Base-by-base conservation (phyloP, 495 filamentous ascomycete genomes). In the Hypoxylon intermedium region DNA sequence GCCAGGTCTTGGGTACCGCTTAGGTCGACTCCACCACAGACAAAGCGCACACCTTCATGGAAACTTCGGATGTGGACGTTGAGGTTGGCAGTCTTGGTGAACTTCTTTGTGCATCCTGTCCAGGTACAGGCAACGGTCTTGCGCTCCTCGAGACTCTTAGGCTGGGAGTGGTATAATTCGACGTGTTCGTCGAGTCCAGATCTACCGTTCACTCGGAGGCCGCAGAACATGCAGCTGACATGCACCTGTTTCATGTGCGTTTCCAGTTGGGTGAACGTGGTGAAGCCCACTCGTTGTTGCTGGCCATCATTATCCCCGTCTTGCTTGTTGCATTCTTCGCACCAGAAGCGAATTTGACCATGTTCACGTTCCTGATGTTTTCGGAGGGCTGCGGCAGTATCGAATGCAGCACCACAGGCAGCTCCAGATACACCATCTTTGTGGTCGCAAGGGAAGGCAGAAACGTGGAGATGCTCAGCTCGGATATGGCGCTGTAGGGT, bases 401-500 rank as follows among this genome's bases (percentile, higher is more conserved):
- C 86, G 57, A 93, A 97, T 4, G 83, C 87, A 56, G 81, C 82
- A 1, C 75, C 63, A 71, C 94, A 98, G 50, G 67, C 61, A 28
- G 80, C 70, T 4, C 82, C 81, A 6, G 85, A 85, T 18, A 73
- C 72, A n/a, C 75, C 72, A 62, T 89, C 82, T 33, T 81, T 65
- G 53, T 83, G 68, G 7, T 73, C 71, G 71, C 93, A 97, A 2
- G 79, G 75, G 58, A 84, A 95, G 1, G 90, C 83, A 16, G 86
- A 79, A 53, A 83, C 70, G 5, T 86, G 77, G 18, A 93, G 77
- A 69, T 98, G 94, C 2, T 80, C 83, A 0, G 80, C 78, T 16
- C 83, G 81, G 44, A 97, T 85, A 72, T 98, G 94, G 13, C 88
- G 85, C 63, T 91, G 85, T 9, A 98, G 82, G 1, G 92, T 96